A percentile compares a stretch with the other conserved stretches of the same genome.
phyloP scores from a whole-genome alignment of 371 early-diverging fungal species.

The Mucor lusitanicus region DNA sequence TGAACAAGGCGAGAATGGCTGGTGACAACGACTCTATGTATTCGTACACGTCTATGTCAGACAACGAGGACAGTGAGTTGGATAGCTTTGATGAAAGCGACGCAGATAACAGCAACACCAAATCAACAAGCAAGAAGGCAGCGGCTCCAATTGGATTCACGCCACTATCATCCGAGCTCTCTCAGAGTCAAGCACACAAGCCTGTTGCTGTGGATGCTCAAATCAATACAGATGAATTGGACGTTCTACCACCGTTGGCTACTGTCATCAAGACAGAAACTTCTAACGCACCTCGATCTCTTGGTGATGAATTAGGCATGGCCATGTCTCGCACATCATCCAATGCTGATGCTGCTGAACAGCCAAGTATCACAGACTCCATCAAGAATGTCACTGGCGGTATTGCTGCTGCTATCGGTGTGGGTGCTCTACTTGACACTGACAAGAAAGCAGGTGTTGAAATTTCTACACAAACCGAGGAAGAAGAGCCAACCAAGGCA shows the following conservation, averaged over 20 bases:
- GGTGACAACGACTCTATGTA: slow-evolving; percentile 14
- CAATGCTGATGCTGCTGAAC: slow-evolving; percentile 2
- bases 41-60: slow-evolving; percentile 33
- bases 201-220: slow-evolving; percentile 18
- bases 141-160: slow-evolving; percentile 15
- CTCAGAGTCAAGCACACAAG: slow-evolving; percentile 24
- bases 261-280: not conserved
- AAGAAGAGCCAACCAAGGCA: not conserved
- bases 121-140: not conserved
- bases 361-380: not conserved
- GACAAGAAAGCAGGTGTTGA: slow-evolving; percentile 1
- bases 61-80: slow-evolving; percentile 29
- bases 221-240: slow-evolving; percentile 19
- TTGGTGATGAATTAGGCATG: slow-evolving; percentile 33
- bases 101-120: not conserved
- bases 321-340: slow-evolving; percentile 10
- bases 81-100: slow-evolving; percentile 27
- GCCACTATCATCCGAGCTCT: slow-evolving; percentile 31
- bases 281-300: slow-evolving; percentile 17
- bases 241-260: not conserved
- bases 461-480: slow-evolving; percentile 13
- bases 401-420: slow-evolving; percentile 1
- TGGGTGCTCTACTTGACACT: not conserved
- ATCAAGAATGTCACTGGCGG: slow-evolving; percentile 13
- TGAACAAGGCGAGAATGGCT: not conserved